Base-by-base conservation (phyloP, 2,329 filamentous ascomycete species). In the Diplodia scrobiculata region DNA sequence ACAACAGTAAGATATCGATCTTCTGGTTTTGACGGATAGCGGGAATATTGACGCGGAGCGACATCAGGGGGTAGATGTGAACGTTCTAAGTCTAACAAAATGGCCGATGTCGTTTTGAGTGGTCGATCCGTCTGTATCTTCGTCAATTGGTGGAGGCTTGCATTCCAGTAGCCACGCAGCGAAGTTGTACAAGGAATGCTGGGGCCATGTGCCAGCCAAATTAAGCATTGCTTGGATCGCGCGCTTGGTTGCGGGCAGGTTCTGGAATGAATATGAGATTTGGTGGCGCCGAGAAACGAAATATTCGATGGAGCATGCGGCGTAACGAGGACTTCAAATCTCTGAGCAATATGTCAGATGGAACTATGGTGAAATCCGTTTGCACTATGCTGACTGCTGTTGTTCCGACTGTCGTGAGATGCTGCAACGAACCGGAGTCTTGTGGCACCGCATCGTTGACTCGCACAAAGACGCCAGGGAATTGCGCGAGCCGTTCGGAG, bases 381-480 rank as follows among this genome's bases (percentile, higher is more conserved):
- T 45, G 41, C 41, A n/a, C 41, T 19, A 45, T 45, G 17, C 41
- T 45, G 41, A 45, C n/a, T n/a, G 41, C 17, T 25, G 41, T n/a
- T n/a, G 38, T 45, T 45, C 41, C n/a, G n/a, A 29, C 32, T n/a
- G 17, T 17, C 13, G 34, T 36, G 52, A 19, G 17, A n/a, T 36
- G 32, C 52, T 54, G 52, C 32, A 36, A 13, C 52, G 2, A 38
- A 21, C 52, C 48, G n/a, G 32, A 38, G 34, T n/a, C 52, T 19
- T 13, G 52, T 54, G n/a, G 52, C 55, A 48, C 38, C 48, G 55
- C 25, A n/a, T 32, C 19, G 21, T 32, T 32, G 38, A 60, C 55
- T 60, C 38, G 54, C 21, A 58, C 54, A 27, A 19, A 19, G 21
- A 36, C 10, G 29, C 32, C 36, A 19, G 7, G 19, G n/a, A 38